Evolutionary conservation across 139 green algal species (phyloP).

Genomic region (Chlorella ohadii): DNA sequence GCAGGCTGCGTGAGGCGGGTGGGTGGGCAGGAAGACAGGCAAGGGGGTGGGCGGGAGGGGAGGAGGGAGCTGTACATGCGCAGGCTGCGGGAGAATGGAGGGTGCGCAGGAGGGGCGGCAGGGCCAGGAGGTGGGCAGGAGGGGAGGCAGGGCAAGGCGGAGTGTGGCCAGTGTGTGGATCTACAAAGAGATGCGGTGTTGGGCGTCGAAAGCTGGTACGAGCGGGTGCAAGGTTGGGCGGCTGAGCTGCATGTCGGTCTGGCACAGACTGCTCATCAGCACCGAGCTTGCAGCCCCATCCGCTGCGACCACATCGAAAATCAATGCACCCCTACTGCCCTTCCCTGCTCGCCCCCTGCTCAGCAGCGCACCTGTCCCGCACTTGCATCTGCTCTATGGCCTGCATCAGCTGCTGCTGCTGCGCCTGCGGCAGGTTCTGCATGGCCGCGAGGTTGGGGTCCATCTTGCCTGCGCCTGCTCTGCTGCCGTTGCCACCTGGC

Average conservation of each 20-base stretch:
- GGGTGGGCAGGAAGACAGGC: too few relatives aligned
- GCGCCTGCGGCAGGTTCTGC: conserved; percentile 30
- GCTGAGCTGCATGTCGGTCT: too few relatives aligned
- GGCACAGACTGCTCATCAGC: too few relatives aligned
- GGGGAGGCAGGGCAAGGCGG: not conserved
- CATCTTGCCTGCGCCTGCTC: not conserved
- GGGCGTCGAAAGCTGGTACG: too few relatives aligned
- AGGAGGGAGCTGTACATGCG: conserved; percentile 98
- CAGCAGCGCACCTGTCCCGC: conserved; percentile 79
- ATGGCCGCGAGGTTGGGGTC: conserved; percentile 17
- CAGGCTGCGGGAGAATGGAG: too few relatives aligned
- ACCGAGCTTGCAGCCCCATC: not conserved
- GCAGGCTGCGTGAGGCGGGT: conserved; percentile 64
- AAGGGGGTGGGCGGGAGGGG: too few relatives aligned
- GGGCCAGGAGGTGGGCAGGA: too few relatives aligned
- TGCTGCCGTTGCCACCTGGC: not conserved
- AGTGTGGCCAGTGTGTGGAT: too few relatives aligned
- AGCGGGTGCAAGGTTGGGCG: too few relatives aligned
- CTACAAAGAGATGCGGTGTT: too few relatives aligned
- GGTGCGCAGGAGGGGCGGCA: not conserved
- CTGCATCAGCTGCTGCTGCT: conserved; percentile 66
- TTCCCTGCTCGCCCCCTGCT: too few relatives aligned
- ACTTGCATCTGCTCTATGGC: conserved; percentile 90
- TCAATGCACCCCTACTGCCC: too few relatives aligned
- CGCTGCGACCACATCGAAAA: not conserved